phyloP scores from a whole-genome alignment of 148 eudicot species.

The Camellia sinensis region DNA sequence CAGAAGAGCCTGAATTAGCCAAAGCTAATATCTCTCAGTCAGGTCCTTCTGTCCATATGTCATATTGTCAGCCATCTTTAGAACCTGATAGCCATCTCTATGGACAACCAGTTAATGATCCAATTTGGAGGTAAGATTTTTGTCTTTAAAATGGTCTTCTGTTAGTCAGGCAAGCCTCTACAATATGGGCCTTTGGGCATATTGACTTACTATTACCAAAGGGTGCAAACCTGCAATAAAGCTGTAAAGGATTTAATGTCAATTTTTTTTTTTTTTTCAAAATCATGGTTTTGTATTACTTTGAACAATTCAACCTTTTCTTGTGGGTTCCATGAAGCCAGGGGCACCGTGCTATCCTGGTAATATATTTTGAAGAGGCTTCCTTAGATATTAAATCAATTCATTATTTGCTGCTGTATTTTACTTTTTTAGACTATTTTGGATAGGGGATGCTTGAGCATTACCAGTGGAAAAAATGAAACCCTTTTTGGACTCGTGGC shows the following conservation, averaged over 20 bases:
- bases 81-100: conserved; percentile 5
- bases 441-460: conserved; percentile 29
- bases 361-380: background rate
- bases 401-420: background rate
- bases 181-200: background rate
- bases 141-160: background rate
- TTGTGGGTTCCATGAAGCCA: background rate
- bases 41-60: background rate
- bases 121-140: conserved; percentile 28
- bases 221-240: no score
- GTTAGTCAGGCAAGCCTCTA: background rate
- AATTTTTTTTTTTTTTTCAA: no score
- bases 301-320: no score
- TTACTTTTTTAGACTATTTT: background rate
- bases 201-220: background rate
- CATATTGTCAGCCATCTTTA: conserved; percentile 14
- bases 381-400: background rate
- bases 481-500: conserved; percentile 27
- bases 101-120: conserved; percentile 26
- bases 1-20: conserved; percentile 19
- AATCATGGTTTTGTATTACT: no score
- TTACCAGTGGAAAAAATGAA: conserved; percentile 9
- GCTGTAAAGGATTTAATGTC: no score
- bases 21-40: background rate
- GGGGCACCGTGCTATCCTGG: background rate